These are phyloP conservation scores for Sungouiella blattae DNA, from an alignment of 805 yeast species.

Conservation along the genomic window DNA sequence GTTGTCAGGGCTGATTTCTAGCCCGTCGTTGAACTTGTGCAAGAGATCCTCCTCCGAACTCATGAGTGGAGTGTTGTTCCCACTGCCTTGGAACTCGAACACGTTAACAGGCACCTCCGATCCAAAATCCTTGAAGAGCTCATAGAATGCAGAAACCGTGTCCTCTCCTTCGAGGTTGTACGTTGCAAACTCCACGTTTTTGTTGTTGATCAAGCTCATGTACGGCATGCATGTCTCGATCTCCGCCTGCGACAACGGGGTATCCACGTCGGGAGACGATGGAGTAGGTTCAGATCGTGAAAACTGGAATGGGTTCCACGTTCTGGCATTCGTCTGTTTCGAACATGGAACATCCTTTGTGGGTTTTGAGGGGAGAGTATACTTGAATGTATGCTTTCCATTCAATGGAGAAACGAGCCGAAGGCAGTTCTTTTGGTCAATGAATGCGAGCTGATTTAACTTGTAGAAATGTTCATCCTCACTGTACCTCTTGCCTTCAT, in stretches of 20 bases:
- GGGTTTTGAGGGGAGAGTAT: slow-evolving; percentile 43
- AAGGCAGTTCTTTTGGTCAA: slow-evolving; percentile 29
- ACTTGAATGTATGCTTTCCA: slow-evolving; percentile 37
- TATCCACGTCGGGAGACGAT: slow-evolving; percentile 6
- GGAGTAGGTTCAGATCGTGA: not conserved
- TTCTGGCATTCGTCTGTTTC: not conserved
- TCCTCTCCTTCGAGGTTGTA: slow-evolving; percentile 21
- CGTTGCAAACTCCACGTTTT: slow-evolving; percentile 28
- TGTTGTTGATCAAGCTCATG: slow-evolving; percentile 27
- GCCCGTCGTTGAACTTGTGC: slow-evolving; percentile 8
- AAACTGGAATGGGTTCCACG: not conserved
- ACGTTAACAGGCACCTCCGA: slow-evolving; percentile 17
- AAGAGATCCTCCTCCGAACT: slow-evolving; percentile 6
- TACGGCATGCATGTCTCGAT: slow-evolving; percentile 51
- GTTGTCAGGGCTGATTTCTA: slow-evolving; percentile 8
- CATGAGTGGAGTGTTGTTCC: not conserved
- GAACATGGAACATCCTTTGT: no score
- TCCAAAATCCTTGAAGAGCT: slow-evolving; percentile 24
- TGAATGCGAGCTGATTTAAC: slow-evolving; percentile 29
- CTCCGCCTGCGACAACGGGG: slow-evolving; percentile 49
- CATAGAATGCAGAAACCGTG: slow-evolving; percentile 15
- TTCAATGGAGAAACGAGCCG: slow-evolving; percentile 35
- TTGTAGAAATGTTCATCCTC: slow-evolving; percentile 1
- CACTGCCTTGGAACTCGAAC: slow-evolving; percentile 5
- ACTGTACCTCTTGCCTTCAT: not conserved